A percentile compares a stretch with the other conserved stretches of the same genome.
Conservation (phyloP, 2,329 filamentous ascomycete genomes). For the Monosporascus sp. region DNA sequence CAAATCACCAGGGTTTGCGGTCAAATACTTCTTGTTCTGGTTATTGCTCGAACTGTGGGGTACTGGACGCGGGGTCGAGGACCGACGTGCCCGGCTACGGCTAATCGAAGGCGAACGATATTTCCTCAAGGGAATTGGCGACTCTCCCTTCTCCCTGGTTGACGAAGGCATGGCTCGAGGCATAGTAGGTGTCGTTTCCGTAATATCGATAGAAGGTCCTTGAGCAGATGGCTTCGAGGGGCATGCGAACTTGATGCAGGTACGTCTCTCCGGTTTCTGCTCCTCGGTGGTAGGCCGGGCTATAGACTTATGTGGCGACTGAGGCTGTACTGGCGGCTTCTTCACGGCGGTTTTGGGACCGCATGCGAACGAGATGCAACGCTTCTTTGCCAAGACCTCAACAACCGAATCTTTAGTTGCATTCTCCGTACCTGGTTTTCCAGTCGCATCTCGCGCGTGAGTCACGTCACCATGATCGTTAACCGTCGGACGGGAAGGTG, state of each 20-base stretch:
- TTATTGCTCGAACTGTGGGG: conserved; percentile 30
- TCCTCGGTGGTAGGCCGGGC: conserved; percentile 28
- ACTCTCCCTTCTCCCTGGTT: conserved; percentile 12
- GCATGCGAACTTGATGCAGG: conserved; percentile 73
- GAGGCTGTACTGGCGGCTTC: conserved; percentile 34
- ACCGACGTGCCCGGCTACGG: conserved; percentile 18
- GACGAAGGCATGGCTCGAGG: conserved; percentile 1
- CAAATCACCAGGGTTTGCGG: conserved; percentile 44
- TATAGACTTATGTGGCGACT: conserved; percentile 26
- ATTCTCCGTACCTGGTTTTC: conserved; percentile 8
- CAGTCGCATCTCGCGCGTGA: conserved; percentile 9
- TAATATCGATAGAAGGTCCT: conserved; percentile 31
- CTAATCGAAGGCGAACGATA: conserved; percentile 24
- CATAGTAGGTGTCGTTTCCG: conserved; percentile 9
- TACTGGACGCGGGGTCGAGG: conserved; percentile 32
- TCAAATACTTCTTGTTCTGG: conserved; percentile 39
- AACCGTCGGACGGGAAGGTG: conserved; percentile 18
- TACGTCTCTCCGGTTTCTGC: conserved; percentile 41
- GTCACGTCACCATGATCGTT: conserved; percentile 18
- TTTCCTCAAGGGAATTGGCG: conserved; percentile 20
- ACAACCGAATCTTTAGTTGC: conserved; percentile 49
- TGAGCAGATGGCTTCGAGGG: conserved; percentile 45
- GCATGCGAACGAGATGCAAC: conserved; percentile 91
- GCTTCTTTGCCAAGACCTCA: conserved; percentile 67
- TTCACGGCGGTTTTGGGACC: conserved; percentile 53